Conservation (phyloP, 306 rosid genomes). For the Herpetospermum pedunculosum region DNA sequence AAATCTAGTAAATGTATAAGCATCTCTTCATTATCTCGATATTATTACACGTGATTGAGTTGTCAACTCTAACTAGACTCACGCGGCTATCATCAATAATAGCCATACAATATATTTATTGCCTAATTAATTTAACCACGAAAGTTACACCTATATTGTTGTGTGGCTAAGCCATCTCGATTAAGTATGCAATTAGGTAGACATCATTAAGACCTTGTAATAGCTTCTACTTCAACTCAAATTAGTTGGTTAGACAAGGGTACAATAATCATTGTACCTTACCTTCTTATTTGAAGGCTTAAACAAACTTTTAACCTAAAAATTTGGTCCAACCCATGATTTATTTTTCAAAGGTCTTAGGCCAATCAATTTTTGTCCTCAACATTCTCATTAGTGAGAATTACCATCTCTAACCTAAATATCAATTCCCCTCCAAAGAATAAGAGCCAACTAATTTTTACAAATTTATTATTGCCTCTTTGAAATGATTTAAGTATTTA, state of each 20-base stretch:
- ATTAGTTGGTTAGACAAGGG: not conserved
- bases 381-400: not conserved
- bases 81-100: too few relatives aligned
- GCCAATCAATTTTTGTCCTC: not conserved
- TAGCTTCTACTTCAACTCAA: not conserved
- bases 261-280: not conserved
- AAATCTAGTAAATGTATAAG: too few relatives aligned
- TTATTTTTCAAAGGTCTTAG: not conserved
- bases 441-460: too few relatives aligned
- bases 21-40: too few relatives aligned
- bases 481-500: too few relatives aligned
- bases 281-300: not conserved
- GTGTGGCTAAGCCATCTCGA: not conserved
- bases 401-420: not conserved
- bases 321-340: not conserved
- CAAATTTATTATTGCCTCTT: too few relatives aligned
- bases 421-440: not conserved
- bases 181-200: not conserved
- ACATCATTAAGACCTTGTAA: not conserved
- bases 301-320: not conserved
- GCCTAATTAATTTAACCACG: too few relatives aligned
- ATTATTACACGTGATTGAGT: too few relatives aligned
- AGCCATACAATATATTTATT: too few relatives aligned
- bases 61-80: too few relatives aligned
- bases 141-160: not conserved